These are phyloP conservation scores for Plasmodium coatneyi DNA, from an alignment of 169 alveolate genomes.

Conservation along the genomic window DNA sequence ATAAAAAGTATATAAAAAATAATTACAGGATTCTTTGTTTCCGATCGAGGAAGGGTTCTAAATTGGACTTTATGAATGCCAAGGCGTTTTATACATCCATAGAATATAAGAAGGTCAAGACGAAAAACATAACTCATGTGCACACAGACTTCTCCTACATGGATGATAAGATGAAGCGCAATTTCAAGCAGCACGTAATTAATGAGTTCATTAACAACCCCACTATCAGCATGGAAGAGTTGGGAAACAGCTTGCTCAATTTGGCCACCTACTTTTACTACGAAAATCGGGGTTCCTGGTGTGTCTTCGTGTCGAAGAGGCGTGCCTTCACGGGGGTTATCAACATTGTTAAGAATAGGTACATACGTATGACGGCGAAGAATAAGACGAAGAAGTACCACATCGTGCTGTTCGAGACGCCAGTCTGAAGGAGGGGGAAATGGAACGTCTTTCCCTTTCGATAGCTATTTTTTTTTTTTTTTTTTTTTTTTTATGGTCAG, in stretches of 20 bases:
- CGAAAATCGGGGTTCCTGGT: constrained; percentile 54
- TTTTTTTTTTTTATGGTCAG: too few relatives aligned
- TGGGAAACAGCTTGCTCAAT: constrained; percentile 25
- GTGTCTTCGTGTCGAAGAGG: constrained; percentile 53
- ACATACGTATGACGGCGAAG: constrained; percentile 61
- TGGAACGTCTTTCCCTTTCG: background rate
- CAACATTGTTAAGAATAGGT: constrained; percentile 41
- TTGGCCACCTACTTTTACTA: constrained; percentile 66
- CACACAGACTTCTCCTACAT: constrained; percentile 55
- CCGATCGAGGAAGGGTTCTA: background rate
- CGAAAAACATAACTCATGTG: constrained; percentile 46
- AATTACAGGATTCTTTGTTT: constrained; percentile 41
- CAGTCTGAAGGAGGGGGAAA: background rate
- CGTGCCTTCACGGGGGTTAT: constrained; percentile 30
- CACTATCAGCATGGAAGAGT: constrained; percentile 32
- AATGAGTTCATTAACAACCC: constrained; percentile 68
- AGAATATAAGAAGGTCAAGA: constrained; percentile 13
- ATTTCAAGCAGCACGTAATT: constrained; percentile 70
- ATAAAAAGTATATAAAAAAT: constrained; percentile 14
- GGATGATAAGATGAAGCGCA: constrained; percentile 72
- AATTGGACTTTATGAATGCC: constrained; percentile 37
- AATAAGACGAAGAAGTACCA: constrained; percentile 39
- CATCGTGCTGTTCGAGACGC: constrained; percentile 59
- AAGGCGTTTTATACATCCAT: constrained; percentile 54
- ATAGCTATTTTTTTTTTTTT: too few relatives aligned